Evolutionary conservation across 1,284 basidiomycete genomes (phyloP), one percentile per base, ranked within the genome.

Genomic region (Malassezia japonica): DNA sequence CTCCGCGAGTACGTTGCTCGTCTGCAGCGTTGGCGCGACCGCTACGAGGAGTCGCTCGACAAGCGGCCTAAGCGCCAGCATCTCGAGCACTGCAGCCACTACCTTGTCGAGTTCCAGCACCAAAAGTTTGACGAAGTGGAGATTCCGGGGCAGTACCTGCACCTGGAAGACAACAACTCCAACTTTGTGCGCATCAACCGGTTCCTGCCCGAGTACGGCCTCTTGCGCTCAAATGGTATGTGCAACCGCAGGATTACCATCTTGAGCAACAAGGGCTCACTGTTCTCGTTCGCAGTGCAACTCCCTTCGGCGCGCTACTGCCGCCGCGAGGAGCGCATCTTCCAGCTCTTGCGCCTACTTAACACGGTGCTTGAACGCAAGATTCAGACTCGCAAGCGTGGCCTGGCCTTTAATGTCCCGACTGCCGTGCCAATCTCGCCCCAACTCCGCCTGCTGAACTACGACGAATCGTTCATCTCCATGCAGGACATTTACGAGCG

Each of bases 61-160:
- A 78, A 81, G 24, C 80, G 89, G 34, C 86, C 90, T 31, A 82
- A 84, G 41, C 76, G 84, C 47, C 87, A 92, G 67, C 83, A 87
- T n/a, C 77, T 99, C 46, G 91, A 96, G 61, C 79, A 84, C 53
- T 78, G 88, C 40, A 91, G 87, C 60, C 90, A 94, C 75, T 96
- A 90, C 76, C 78, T 98, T 59, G 87, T 88, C 10, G 92, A 98
- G 74, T 99, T 98, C 79, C 92, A 98, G 66, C 91, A 95, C 74
- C 84, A 84, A 69, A 95, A 92, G 74, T 91, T 95, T 51, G 94
- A 98, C 65, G 94, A 98, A 62, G 88, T 99, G 44, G 94, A 99
- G 74, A 83, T 99, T 48, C 94, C 94, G 18, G 94, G 94, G 8
- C 94, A 99, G 75, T 99, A 99, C 68, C 85, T 91, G 0, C 51